These are phyloP conservation scores for Metschnikowia rubicola DNA, from an alignment of 805 yeast species.

Conservation along the genomic window DNA sequence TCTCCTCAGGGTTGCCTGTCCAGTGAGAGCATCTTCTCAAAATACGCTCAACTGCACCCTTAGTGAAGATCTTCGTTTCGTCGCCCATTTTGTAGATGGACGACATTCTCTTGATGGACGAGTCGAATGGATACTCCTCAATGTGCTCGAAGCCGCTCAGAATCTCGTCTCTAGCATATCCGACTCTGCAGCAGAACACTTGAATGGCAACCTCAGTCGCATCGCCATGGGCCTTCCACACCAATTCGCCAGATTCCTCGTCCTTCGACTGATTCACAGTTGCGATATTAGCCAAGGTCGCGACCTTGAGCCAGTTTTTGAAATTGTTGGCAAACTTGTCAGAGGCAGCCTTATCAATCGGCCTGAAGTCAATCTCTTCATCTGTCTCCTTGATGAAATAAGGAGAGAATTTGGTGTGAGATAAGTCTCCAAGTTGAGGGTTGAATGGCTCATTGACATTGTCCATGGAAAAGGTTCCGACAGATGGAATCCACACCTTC, in stretches of 20 bases:
- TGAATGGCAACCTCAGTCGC: slow-evolving; percentile 22
- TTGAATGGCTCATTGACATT: slow-evolving; percentile 59
- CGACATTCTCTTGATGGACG: slow-evolving; percentile 20
- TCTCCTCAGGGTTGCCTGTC: slow-evolving; percentile 18
- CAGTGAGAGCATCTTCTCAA: slow-evolving; percentile 17
- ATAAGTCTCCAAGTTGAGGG: slow-evolving; percentile 55
- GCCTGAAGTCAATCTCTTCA: slow-evolving; percentile 33
- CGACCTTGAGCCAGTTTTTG: slow-evolving; percentile 55
- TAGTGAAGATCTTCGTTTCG: slow-evolving; percentile 15
- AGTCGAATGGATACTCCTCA: slow-evolving; percentile 19
- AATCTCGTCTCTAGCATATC: slow-evolving; percentile 25
- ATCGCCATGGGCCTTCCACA: slow-evolving; percentile 22
- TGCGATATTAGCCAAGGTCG: slow-evolving; percentile 81
- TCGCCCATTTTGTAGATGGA: slow-evolving; percentile 15
- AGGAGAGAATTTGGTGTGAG: slow-evolving; percentile 36
- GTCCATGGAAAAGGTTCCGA: slow-evolving; percentile 54
- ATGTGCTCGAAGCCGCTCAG: slow-evolving; percentile 13
- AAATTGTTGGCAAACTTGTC: slow-evolving; percentile 27
- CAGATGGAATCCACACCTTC: slow-evolving; percentile 63
- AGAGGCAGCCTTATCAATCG: slow-evolving; percentile 17
- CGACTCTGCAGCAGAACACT: slow-evolving; percentile 19
- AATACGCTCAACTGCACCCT: slow-evolving; percentile 21
- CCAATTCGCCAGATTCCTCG: slow-evolving; percentile 35
- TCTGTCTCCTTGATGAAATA: slow-evolving; percentile 32
- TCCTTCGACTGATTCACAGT: slow-evolving; percentile 49